Conservation (phyloP, 148 eudicot species). For the Dysphania ambrosioides region DNA sequence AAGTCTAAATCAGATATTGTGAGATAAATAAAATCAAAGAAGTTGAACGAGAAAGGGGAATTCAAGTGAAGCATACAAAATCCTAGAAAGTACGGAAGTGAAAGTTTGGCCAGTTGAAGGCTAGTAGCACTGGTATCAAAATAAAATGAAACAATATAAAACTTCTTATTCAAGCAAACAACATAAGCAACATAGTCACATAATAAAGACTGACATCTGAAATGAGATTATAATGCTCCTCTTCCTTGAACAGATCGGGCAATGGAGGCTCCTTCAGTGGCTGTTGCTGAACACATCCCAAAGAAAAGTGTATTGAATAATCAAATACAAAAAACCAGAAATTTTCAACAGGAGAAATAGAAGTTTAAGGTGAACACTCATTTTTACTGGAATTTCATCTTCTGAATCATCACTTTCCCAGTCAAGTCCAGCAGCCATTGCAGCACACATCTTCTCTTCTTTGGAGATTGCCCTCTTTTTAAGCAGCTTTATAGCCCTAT, state of each 20-base stretch:
- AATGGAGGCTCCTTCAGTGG: conserved; percentile 55
- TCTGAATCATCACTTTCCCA: conserved; percentile 83
- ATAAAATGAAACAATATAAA: background rate
- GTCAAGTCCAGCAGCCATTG: conserved; percentile 80
- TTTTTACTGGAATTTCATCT: conserved; percentile 60
- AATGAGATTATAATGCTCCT: conserved; percentile 62
- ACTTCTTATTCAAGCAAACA: background rate
- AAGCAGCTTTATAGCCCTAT: conserved; percentile 62
- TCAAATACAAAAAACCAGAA: background rate
- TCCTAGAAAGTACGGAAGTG: background rate
- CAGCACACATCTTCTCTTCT: conserved; percentile 68
- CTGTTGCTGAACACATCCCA: conserved; percentile 43
- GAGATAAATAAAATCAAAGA: background rate
- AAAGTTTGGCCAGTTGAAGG: background rate
- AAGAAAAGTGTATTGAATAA: background rate
- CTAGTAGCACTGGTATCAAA: background rate
- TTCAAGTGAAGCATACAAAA: background rate
- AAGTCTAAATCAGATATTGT: background rate
- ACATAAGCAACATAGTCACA: background rate
- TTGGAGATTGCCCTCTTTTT: conserved; percentile 48
- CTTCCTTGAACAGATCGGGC: conserved; percentile 81
- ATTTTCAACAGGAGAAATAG: background rate
- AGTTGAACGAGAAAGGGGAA: background rate
- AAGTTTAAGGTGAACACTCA: background rate
- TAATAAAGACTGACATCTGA: conserved; percentile 55